Conservation (phyloP, 345 rosid genomes). For the Citrus inodora region DNA sequence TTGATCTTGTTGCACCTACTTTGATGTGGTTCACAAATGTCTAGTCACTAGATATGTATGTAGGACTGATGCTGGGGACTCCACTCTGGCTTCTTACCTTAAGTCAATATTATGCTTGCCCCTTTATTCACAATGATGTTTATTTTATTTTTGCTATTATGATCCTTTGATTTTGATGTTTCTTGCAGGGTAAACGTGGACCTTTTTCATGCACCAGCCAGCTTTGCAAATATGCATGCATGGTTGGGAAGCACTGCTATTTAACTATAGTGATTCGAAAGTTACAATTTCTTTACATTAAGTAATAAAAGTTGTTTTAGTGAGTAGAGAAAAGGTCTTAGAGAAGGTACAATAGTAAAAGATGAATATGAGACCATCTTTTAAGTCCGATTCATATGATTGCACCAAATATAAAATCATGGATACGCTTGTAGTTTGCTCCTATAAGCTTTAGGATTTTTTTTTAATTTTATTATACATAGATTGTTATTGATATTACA, state of each 20-base stretch:
- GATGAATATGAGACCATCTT: no score
- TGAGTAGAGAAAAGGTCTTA: background rate
- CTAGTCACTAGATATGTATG: slow-evolving; percentile 8
- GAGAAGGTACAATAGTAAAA: no score
- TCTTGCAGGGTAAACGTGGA: no score
- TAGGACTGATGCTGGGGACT: background rate
- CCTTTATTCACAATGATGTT: slow-evolving; percentile 28
- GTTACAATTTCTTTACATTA: background rate
- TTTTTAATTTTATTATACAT: fast-evolving
- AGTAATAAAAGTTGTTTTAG: background rate
- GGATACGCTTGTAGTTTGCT: no score
- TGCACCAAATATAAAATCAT: no score
- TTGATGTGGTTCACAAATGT: slow-evolving; percentile 25
- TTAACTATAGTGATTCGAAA: background rate
- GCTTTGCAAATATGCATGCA: slow-evolving; percentile 4
- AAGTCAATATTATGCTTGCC: slow-evolving; percentile 7
- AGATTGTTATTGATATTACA: no score
- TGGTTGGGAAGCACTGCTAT: background rate
- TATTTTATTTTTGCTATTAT: background rate
- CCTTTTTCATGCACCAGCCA: background rate
- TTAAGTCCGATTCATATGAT: no score
- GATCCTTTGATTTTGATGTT: background rate
- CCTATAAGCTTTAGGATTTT: no score
- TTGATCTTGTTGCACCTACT: slow-evolving; percentile 9
- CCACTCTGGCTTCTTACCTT: slow-evolving; percentile 7